Percentiles rank a stretch among this genome's conserved stretches.
Evolutionary conservation across 352 stramenopile species (phyloP).

Genomic region (Pythium vanterpoolii): DNA sequence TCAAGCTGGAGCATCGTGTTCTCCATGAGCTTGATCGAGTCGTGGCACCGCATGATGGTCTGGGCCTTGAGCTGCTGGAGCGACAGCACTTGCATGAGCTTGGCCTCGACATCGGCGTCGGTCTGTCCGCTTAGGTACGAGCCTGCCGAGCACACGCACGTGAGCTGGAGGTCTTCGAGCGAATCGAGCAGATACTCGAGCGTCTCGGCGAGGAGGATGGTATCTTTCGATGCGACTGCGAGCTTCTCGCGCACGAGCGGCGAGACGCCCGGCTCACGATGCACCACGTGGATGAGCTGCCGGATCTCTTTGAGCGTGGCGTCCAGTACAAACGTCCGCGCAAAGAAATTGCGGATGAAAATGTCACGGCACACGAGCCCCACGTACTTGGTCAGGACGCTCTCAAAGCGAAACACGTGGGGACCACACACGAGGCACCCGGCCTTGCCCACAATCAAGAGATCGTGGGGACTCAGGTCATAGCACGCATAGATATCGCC

Average conservation of each 20-base stretch:
- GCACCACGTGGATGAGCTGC: slow-evolving; percentile 84
- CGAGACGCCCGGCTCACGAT: slow-evolving; percentile 83
- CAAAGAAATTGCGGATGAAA: slow-evolving; percentile 98
- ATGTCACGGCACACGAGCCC: slow-evolving; percentile 96
- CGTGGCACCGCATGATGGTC: slow-evolving; percentile 91
- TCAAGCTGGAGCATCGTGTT: slow-evolving; percentile 92
- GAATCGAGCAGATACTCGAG: slow-evolving; percentile 95
- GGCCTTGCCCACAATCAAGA: slow-evolving; percentile 93
- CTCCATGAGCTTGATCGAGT: slow-evolving; percentile 95
- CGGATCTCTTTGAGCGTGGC: slow-evolving; percentile 95
- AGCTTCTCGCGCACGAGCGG: slow-evolving; percentile 90
- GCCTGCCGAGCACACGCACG: slow-evolving; percentile 30
- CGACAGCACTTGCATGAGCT: slow-evolving; percentile 91
- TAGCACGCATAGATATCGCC: slow-evolving; percentile 93
- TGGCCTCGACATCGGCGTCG: slow-evolving; percentile 40
- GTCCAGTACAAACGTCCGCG: slow-evolving; percentile 94
- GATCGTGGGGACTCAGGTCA: slow-evolving; percentile 94
- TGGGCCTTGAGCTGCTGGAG: slow-evolving; percentile 86
- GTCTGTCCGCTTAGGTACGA: slow-evolving; percentile 17
- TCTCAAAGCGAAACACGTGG: slow-evolving; percentile 95
- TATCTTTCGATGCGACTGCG: slow-evolving; percentile 90
- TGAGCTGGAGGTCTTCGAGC: slow-evolving; percentile 84
- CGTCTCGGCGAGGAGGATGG: slow-evolving; percentile 95
- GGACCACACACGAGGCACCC: slow-evolving; percentile 93
- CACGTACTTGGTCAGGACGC: slow-evolving; percentile 94